Base-by-base conservation (phyloP, 495 filamentous ascomycete species). In the Hypomontagnella submonticulosa region DNA sequence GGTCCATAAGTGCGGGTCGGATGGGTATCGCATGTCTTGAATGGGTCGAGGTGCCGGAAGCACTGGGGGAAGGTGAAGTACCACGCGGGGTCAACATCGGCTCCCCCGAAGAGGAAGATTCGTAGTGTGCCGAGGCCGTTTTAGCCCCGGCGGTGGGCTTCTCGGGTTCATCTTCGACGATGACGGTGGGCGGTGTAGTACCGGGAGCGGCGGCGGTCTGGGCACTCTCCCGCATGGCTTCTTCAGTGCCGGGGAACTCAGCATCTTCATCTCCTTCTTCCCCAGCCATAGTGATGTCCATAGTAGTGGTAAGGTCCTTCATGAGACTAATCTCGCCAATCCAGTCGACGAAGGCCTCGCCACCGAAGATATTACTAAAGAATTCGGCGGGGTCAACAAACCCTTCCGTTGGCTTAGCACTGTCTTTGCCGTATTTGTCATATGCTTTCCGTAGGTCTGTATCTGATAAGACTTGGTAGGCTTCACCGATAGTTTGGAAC, bases 361-460 rank as follows among this genome's bases (percentile, higher is more conserved):
- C 95, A 63, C 95, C 95, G 70, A 99, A 99, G 60, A 99, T 98
- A 84, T 92, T 96, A 66, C 91, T 88, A 77, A 99, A 98, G 87
- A 99, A 99, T 79, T 99, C 96, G 41, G 92, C 86, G 0, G 95
- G 96, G 69, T 99, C 95, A 81, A 92, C 91, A 77, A 99, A 99
- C 61, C 95, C 95, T 68, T 90, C 89, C 67, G 85, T 84, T 0
- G 95, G 95, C 40, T 92, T 87, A 0, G 94, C 92, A 50, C 88
- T 85, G 60, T 98, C 94, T 78, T 98, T 99, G 75, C 95, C 95
- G 81, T 87, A 92, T 73, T 97, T 95, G 77, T 99, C 95, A 80
- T 99, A 99, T 74, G 90, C 87, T 65, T 88, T 89, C 67, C 95
- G 89, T 36, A 98, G 83, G 19, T 96, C 89, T 52, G 87, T 78